Conservation (phyloP, 352 stramenopile genomes). For the Pilasporangium apinafurcum region DNA sequence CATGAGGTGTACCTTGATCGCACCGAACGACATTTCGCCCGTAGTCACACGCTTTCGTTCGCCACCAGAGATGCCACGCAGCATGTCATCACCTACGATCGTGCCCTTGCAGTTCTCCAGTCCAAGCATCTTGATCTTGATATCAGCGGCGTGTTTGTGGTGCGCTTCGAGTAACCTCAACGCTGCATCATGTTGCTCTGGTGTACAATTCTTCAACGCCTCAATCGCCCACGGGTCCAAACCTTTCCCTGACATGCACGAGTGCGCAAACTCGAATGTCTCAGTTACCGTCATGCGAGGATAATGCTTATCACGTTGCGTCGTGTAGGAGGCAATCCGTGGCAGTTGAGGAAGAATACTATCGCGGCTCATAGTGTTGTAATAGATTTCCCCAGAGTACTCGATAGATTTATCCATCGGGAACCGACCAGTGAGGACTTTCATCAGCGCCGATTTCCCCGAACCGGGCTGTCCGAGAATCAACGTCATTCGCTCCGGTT, state of each 20-base stretch:
- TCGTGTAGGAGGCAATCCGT: slow-evolving; percentile 29
- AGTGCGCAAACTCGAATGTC: slow-evolving; percentile 91
- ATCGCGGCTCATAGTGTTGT: slow-evolving; percentile 23
- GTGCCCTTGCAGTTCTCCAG: slow-evolving; percentile 51
- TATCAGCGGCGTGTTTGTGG: slow-evolving; percentile 24
- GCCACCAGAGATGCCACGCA: slow-evolving; percentile 75
- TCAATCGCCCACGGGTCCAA: slow-evolving; percentile 32
- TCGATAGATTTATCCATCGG: slow-evolving; percentile 29
- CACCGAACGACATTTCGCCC: slow-evolving; percentile 79
- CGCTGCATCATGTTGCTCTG: slow-evolving; percentile 23
- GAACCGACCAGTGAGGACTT: slow-evolving; percentile 35
- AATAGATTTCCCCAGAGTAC: slow-evolving; percentile 31
- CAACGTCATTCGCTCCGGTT: slow-evolving; percentile 10
- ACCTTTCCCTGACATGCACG: slow-evolving; percentile 41
- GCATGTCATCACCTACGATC: slow-evolving; percentile 50
- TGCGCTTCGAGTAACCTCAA: slow-evolving; percentile 23
- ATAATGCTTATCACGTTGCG: slow-evolving; percentile 80
- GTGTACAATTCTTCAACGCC: slow-evolving; percentile 25
- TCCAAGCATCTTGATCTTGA: slow-evolving; percentile 28
- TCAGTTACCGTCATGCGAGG: slow-evolving; percentile 88
- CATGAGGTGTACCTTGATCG: slow-evolving; percentile 64
- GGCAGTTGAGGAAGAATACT: slow-evolving; percentile 20
- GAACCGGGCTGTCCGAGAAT: slow-evolving; percentile 18
- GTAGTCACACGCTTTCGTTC: slow-evolving; percentile 90
- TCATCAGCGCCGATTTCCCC: slow-evolving; percentile 38